Conservation (phyloP, 2,329 filamentous ascomycete species). For the Metarhizium sp. region DNA sequence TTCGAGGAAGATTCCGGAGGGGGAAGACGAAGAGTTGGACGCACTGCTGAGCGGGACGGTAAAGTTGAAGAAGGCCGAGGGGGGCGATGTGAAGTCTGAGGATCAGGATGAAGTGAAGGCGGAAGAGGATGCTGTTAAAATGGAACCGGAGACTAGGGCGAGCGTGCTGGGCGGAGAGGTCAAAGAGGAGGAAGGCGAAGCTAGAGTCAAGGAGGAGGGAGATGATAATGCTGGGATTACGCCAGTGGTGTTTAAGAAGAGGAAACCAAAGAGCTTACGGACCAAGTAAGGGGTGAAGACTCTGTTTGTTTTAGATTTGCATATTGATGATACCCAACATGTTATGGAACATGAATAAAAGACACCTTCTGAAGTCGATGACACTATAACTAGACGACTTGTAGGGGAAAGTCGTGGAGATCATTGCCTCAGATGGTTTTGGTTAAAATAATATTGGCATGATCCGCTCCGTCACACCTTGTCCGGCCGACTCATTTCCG, state of each 20-base stretch:
- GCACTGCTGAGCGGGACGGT: constrained; percentile 38
- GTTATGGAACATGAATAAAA: background rate
- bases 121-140: constrained; percentile 25
- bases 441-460: no score
- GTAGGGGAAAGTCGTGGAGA: no score
- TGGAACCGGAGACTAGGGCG: constrained; percentile 22
- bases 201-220: constrained; percentile 33
- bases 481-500: no score
- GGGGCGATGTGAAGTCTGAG: constrained; percentile 12
- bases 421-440: no score
- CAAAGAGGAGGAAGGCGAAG: constrained; percentile 3
- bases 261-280: constrained; percentile 58
- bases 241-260: constrained; percentile 68
- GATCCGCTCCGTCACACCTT: no score
- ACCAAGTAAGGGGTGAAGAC: constrained; percentile 36
- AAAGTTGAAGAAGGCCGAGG: constrained; percentile 8
- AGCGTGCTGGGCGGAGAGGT: constrained; percentile 8
- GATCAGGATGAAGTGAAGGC: constrained; percentile 15
- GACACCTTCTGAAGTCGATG: no score
- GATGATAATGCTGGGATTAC: constrained; percentile 15
- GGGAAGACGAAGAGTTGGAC: constrained; percentile 50
- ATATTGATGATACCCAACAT: constrained; percentile 6
- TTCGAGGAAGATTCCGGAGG: constrained; percentile 36
- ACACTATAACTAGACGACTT: no score
- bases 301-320: background rate